These are phyloP conservation scores for Ilex aquifolium DNA, from an alignment of 257 asterid species.

Conservation along the genomic window DNA sequence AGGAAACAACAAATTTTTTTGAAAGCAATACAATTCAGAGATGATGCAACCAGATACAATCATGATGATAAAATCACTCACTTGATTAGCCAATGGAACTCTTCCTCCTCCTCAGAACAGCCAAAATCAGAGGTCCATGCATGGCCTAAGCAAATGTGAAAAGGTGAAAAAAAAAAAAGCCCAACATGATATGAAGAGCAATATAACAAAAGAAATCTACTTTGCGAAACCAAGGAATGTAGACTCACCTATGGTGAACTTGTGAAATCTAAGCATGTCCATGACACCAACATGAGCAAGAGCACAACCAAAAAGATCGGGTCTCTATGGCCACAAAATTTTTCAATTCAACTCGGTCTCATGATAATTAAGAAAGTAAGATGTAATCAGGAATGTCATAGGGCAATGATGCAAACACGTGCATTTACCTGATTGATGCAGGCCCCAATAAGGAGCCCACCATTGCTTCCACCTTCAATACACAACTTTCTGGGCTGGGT, in stretches of 20 bases:
- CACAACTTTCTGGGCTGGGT: slow-evolving; percentile 81
- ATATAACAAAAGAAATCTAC: not conserved
- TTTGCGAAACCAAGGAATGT: not conserved
- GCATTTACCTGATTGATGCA: slow-evolving; percentile 78
- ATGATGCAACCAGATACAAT: no score
- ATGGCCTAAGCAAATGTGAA: slow-evolving; percentile 51
- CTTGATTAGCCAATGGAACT: slow-evolving; percentile 83
- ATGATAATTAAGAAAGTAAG: not conserved
- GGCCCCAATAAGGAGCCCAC: slow-evolving; percentile 93
- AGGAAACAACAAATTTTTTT: not conserved
- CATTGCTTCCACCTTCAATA: slow-evolving; percentile 98
- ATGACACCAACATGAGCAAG: slow-evolving; percentile 98
- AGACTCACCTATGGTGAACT: slow-evolving; percentile 82
- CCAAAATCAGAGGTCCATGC: slow-evolving; percentile 99
- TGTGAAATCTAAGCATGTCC: slow-evolving; percentile 99
- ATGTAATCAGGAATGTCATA: not conserved
- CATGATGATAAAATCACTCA: slow-evolving; percentile 27
- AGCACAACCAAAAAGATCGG: slow-evolving; percentile 97
- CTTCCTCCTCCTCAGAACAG: slow-evolving; percentile 92
- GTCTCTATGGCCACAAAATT: slow-evolving; percentile 55
- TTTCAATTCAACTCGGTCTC: not conserved
- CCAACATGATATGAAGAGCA: slow-evolving; percentile 1
- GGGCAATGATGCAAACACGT: not conserved
- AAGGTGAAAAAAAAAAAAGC: not conserved
- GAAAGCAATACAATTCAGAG: not conserved